A percentile compares a stretch with the other conserved stretches of the same genome.
phyloP scores from a whole-genome alignment of 1,139 yeast species.

The Protomyces inouyei region DNA sequence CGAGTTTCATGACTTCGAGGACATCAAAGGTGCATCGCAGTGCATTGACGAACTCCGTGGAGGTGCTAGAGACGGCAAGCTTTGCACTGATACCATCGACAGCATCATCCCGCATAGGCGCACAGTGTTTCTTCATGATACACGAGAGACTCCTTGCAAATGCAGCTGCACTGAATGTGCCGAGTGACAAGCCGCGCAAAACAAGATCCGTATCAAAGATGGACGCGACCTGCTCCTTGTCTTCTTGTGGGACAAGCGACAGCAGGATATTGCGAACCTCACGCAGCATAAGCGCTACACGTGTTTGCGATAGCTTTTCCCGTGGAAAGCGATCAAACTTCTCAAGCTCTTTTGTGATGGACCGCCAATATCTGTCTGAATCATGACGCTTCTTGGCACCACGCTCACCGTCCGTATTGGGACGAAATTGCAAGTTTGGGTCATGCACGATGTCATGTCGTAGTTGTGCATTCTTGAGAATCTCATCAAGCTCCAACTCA shows the following conservation, averaged over 20 bases:
- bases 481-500: constrained; percentile 84
- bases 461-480: constrained; percentile 83
- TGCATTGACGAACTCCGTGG: constrained; percentile 60
- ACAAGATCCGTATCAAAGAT: constrained; percentile 73
- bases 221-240: constrained; percentile 62
- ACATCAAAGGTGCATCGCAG: constrained; percentile 74
- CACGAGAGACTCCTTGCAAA: constrained; percentile 67
- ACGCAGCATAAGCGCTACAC: constrained; percentile 58
- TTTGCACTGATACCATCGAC: constrained; percentile 73
- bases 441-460: constrained; percentile 91
- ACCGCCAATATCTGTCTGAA: constrained; percentile 73
- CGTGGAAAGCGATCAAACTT: constrained; percentile 38
- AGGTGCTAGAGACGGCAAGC: constrained; percentile 44
- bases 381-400: constrained; percentile 71
- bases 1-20: constrained; percentile 86
- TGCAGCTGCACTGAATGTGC: constrained; percentile 62
- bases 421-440: constrained; percentile 87
- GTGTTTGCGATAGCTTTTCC: constrained; percentile 39
- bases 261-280: constrained; percentile 73
- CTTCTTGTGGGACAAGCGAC: constrained; percentile 71
- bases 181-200: constrained; percentile 67
- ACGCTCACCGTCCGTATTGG: constrained; percentile 85
- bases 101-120: constrained; percentile 93
- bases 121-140: constrained; percentile 77
- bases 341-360: constrained; percentile 33